Conservation (phyloP, 2,329 filamentous ascomycete species). For the Parastagonospora avenae region DNA sequence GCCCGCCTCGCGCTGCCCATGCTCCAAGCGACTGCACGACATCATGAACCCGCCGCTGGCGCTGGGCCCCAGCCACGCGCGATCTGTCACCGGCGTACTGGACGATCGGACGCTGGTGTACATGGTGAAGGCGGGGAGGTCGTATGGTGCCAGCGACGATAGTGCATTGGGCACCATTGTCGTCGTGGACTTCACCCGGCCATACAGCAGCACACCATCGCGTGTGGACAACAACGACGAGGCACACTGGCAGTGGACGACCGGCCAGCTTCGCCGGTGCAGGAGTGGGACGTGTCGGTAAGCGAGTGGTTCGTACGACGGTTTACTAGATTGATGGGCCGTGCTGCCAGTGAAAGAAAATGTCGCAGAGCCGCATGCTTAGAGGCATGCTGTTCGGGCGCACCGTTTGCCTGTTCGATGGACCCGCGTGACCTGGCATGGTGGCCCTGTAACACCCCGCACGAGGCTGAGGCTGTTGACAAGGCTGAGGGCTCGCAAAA, state of each 20-base stretch:
- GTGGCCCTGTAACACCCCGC: no score
- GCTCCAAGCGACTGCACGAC: conserved; percentile 33
- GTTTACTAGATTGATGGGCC: no score
- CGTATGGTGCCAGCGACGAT: conserved; percentile 25
- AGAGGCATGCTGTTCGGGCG: no score
- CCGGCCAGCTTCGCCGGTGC: background rate
- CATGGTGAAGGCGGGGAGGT: conserved; percentile 34
- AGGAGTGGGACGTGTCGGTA: background rate
- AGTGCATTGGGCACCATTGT: conserved; percentile 35
- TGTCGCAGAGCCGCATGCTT: no score
- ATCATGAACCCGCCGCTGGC: conserved; percentile 39
- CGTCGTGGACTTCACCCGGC: conserved; percentile 38
- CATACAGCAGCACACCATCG: conserved; percentile 1
- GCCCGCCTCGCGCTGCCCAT: conserved; percentile 29
- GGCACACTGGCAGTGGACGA: background rate
- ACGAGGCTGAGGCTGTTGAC: no score
- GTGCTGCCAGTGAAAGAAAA: no score
- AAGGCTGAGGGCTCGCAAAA: no score
- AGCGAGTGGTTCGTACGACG: background rate
- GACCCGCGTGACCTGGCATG: no score
- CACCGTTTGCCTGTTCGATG: no score
- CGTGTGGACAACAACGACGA: background rate
- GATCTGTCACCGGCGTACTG: conserved; percentile 31
- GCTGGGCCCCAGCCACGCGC: conserved; percentile 8
- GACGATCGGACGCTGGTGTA: conserved; percentile 44